phyloP scores from a whole-genome alignment of 2,329 filamentous ascomycete genomes.

The Talaromyces rugulosus region DNA sequence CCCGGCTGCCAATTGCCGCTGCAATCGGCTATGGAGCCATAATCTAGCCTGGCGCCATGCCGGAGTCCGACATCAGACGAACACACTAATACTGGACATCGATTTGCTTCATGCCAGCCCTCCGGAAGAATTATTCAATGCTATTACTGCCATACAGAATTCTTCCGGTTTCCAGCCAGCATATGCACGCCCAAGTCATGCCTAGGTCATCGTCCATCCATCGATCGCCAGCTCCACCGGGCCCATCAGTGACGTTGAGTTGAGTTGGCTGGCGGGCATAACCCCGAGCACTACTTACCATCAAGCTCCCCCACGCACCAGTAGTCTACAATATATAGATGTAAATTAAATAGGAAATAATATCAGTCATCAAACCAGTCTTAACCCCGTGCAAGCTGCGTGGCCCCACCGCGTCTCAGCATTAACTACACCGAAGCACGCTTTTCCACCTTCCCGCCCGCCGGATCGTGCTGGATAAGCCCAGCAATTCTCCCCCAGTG shows the following conservation, averaged over 20 bases:
- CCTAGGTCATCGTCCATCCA: background rate
- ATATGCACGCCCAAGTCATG: background rate
- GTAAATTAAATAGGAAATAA: background rate
- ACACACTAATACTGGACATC: no score
- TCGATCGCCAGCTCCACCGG: background rate
- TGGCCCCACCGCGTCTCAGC: background rate
- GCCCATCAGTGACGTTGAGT: slow-evolving; percentile 4
- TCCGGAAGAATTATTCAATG: background rate
- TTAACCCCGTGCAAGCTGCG: background rate
- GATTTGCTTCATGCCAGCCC: no score
- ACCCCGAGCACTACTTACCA: background rate
- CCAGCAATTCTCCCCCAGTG: slow-evolving; percentile 1
- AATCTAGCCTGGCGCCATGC: background rate
- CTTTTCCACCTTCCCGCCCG: background rate
- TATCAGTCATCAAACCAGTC: background rate
- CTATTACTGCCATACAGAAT: background rate
- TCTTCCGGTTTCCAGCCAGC: no score
- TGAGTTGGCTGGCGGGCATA: background rate
- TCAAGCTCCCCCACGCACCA: background rate
- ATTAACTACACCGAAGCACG: background rate
- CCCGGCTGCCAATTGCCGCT: background rate
- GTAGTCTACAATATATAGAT: background rate
- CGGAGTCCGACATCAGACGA: background rate
- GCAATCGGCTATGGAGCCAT: background rate
- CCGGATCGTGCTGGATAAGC: slow-evolving; percentile 15